phyloP scores from a whole-genome alignment of 176 grass and related monocot species.

The Triticum dicoccoides region DNA sequence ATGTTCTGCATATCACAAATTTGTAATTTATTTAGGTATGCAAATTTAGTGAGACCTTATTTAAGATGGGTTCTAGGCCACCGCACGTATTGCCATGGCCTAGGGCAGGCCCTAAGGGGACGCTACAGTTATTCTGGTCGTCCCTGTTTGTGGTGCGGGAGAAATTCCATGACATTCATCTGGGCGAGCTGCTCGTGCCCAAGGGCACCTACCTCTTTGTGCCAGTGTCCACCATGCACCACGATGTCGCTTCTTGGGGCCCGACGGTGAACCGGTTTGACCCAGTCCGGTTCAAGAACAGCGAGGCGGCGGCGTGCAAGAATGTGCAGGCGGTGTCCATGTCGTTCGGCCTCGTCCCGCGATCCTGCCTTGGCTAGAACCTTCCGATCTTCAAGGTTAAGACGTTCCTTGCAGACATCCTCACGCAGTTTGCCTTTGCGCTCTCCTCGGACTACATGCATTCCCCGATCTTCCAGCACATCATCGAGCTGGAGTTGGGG shows the following conservation, averaged over 20 bases:
- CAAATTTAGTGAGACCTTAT: no score
- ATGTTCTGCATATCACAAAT: background rate
- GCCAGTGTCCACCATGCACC: slow-evolving; percentile 50
- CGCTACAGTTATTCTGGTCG: slow-evolving; percentile 48
- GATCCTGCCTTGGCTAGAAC: slow-evolving; percentile 53
- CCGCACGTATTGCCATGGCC: background rate
- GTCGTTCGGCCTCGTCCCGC: slow-evolving; percentile 46
- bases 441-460: slow-evolving; percentile 51
- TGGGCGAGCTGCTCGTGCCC: slow-evolving; percentile 31
- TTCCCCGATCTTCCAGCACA: slow-evolving; percentile 40
- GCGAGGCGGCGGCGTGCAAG: slow-evolving; percentile 36
- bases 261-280: slow-evolving; percentile 24
- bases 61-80: no score
- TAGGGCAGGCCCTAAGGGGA: slow-evolving; percentile 57
- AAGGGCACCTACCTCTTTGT: slow-evolving; percentile 53
- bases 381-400: slow-evolving; percentile 55
- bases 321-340: slow-evolving; percentile 49
- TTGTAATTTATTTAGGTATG: no score
- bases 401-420: slow-evolving; percentile 39
- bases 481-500: slow-evolving; percentile 47
- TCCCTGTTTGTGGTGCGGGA: slow-evolving; percentile 52
- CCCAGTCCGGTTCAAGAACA: slow-evolving; percentile 29
- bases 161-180: slow-evolving; percentile 38
- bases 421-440: slow-evolving; percentile 17
- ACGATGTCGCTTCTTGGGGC: slow-evolving; percentile 34